Evolutionary conservation across 2,329 filamentous ascomycete genomes (phyloP), one percentile per base, ranked within the genome.

Genomic region (Diaporthe capsici): DNA sequence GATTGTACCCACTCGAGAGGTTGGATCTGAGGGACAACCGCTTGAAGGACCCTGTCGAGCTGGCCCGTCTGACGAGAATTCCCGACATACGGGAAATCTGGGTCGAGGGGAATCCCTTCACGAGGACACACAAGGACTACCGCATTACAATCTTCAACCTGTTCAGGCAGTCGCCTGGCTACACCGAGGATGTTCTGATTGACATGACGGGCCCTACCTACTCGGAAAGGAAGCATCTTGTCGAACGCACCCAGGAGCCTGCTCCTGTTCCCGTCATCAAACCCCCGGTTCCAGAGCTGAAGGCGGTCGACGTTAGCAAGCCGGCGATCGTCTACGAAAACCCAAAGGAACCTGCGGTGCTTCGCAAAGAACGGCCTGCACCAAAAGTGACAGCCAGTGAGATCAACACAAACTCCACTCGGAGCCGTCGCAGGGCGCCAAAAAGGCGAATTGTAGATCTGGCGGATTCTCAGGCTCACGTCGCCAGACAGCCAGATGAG

Each of bases 141-240:
- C 92, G 97, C 67, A 89, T 98, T 78, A 94, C 92, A 28, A 97
- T 98, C 77, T 98, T 99, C 91, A 99, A 98, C 81, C 88, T 98
- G 3, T 99, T 99, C 88, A 92, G 97, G 78, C 93, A 92, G 76
- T 95, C 95, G 0, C 95, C 96, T 15, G 97, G 97, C 7, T 98
- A 97, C 81, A 94, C 93, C 0, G 94, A 98, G 78, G 97, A 99
- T 81, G 92, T 98, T 76, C 88, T 95, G 61, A 96, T 99, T 79
- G 97, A 99, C 82, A 93, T 94, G 2, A 91, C 91, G 47, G 93
- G 93, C 0, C 96, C 97, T 1, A 93, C 90, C n/a, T 97, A 95
- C 81, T 90, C 92, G 22, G 97, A 99, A 86, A 93, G 92, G 82
- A 95, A 95, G 80, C 93, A 94, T 78, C 88, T 99, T 58, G 90